Evolutionary conservation across 2,329 filamentous ascomycete species (phyloP), one percentile per base, ranked within the genome.

Genomic region (Allantophomopsis cytisporea): DNA sequence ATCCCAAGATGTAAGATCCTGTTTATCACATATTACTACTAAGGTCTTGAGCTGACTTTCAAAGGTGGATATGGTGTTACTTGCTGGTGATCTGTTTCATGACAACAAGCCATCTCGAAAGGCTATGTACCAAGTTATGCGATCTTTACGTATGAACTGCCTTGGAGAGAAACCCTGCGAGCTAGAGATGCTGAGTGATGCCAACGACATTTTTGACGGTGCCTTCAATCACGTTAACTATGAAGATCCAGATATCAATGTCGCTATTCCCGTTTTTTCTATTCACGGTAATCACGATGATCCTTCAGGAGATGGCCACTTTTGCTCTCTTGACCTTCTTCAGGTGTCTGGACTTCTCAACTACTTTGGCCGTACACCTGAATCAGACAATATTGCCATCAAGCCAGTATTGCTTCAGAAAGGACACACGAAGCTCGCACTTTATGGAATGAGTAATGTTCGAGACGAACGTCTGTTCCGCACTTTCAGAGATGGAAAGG

Each of bases 281-380:
- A 98, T 98, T 32, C 93, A 98, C 52, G 91, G 91, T 35, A 98
- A 98, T 54, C 91, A 98, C 56, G 91, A 98, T 54, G 91, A 98
- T 55, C 91, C 91, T 0, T 93, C 88, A n/a, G 91, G 91, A 8
- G 88, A 95, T 52, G 91, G 88, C 10, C 85, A 94, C 56, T 80
- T 82, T 47, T 93, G 91, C 46, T 88, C 89, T 0, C 69, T 98
- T 10, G 91, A 98, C 57, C 62, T 98, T 13, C 69, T 98, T 4
- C 87, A 96, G 57, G 81, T 91, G 1, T 86, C 88, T 0, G 91
- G 91, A 1, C 64, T 98, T 12, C 68, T 98, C 50, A 98, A 98
- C 59, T 98, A 96, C 63, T 98, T 91, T 57, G 91, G 91, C 2
- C 81, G 88, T 31, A 84, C 86, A 1, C 83, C 86, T 0, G 84